A percentile compares a stretch with the other conserved stretches of the same genome.
These are phyloP conservation scores for Tolypocladium ovalisporum DNA, from an alignment of 2,329 filamentous ascomycete genomes.

Conservation along the genomic window DNA sequence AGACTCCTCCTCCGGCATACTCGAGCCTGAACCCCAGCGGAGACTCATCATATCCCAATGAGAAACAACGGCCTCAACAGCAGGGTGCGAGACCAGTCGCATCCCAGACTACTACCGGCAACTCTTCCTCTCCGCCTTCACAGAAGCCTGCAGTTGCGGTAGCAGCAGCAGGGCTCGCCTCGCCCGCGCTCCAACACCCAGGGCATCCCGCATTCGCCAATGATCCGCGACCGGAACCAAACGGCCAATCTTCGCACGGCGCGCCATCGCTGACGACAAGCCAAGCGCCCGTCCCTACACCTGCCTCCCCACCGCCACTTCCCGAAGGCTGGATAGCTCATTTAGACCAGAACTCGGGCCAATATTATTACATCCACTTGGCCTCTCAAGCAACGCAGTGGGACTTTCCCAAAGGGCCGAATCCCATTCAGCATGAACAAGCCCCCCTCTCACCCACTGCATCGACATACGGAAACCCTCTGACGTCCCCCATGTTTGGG, in stretches of 20 bases:
- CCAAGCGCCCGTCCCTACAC: conserved; percentile 50
- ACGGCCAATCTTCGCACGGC: conserved; percentile 35
- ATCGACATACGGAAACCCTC: conserved; percentile 64
- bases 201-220: conserved; percentile 88
- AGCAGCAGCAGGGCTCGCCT: conserved; percentile 23
- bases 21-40: conserved; percentile 56
- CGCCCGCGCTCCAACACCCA: conserved; percentile 43
- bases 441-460: conserved; percentile 73
- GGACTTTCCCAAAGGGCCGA: conserved; percentile 96
- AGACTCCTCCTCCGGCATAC: conserved; percentile 91
- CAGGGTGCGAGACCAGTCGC: conserved; percentile 5
- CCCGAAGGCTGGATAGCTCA: conserved; percentile 98
- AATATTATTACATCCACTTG: conserved; percentile 98
- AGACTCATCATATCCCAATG: conserved; percentile 58
- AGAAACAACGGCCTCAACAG: conserved; percentile 54
- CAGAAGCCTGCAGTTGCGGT: conserved; percentile 14
- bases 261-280: conserved; percentile 27
- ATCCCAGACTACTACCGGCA: conserved; percentile 14
- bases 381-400: conserved; percentile 93
- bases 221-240: conserved; percentile 50
- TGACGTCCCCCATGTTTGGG: conserved; percentile 57
- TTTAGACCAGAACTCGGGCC: conserved; percentile 86
- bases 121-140: conserved; percentile 15
- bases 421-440: conserved; percentile 73
- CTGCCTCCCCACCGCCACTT: conserved; percentile 79